Conservation (phyloP, 495 filamentous ascomycete genomes). For the Clavariopsis aquatica region DNA sequence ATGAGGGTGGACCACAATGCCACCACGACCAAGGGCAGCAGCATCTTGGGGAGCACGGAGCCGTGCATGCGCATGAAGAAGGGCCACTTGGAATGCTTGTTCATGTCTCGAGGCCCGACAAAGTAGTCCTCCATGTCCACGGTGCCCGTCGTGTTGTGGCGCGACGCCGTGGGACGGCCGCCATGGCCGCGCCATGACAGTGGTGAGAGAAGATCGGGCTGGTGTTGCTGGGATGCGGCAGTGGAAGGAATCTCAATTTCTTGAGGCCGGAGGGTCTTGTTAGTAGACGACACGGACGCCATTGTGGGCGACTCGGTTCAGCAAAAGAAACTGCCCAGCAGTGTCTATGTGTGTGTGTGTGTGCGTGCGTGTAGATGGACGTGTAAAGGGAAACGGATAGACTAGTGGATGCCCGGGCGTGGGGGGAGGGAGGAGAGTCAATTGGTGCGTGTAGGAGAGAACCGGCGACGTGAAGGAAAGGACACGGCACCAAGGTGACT, state of each 20-base stretch:
- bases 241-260: slow-evolving; percentile 24
- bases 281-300: slow-evolving; percentile 10
- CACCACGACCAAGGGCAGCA: slow-evolving; percentile 68
- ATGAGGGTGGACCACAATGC: slow-evolving; percentile 69
- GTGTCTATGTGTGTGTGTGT: slow-evolving; percentile 2
- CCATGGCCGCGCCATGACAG: slow-evolving; percentile 20
- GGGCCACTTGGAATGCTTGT: slow-evolving; percentile 38
- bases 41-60: slow-evolving; percentile 47
- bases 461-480: slow-evolving; percentile 18
- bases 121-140: slow-evolving; percentile 38
- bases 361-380: no score
- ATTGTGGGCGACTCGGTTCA: slow-evolving; percentile 17
- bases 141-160: slow-evolving; percentile 11
- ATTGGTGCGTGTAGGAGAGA: not conserved
- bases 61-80: slow-evolving; percentile 42
- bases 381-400: slow-evolving; percentile 21
- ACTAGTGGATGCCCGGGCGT: no score
- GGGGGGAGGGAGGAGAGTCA: no score
- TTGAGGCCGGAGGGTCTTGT: slow-evolving; percentile 24
- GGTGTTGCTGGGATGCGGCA: not conserved
- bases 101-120: slow-evolving; percentile 35
- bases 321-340: slow-evolving; percentile 36
- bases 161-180: not conserved
- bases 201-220: slow-evolving; percentile 21
- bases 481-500: slow-evolving; percentile 10